phyloP scores from a whole-genome alignment of 805 yeast genomes.

The Ogataea wickerhamii region DNA sequence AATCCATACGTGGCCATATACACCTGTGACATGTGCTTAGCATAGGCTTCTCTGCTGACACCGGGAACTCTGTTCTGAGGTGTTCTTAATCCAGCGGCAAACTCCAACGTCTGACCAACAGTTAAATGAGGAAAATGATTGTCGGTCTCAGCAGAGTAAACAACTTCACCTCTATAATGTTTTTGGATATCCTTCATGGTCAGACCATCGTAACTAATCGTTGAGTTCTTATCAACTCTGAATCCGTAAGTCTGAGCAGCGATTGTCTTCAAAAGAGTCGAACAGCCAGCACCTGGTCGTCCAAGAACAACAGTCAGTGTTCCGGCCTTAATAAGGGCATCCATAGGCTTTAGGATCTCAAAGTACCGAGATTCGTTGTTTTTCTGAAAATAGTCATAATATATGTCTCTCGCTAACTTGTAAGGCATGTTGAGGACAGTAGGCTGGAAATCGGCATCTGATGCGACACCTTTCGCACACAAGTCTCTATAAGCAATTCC shows the following conservation, averaged over 20 bases:
- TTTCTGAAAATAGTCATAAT: constrained; percentile 22
- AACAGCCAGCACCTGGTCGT: constrained; percentile 81
- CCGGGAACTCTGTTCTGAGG: constrained; percentile 61
- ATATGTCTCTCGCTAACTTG: constrained; percentile 32
- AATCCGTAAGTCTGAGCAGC: constrained; percentile 60
- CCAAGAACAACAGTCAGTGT: constrained; percentile 70
- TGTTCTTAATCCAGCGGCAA: constrained; percentile 59
- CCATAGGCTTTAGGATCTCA: constrained; percentile 62
- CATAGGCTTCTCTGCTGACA: constrained; percentile 52
- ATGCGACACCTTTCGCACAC: constrained; percentile 61
- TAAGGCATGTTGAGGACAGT: constrained; percentile 46
- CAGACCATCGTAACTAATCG: constrained; percentile 53
- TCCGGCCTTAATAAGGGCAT: constrained; percentile 59
- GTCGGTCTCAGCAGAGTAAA: constrained; percentile 67
- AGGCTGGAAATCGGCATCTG: constrained; percentile 64
- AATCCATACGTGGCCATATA: constrained; percentile 29
- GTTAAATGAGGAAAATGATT: constrained; percentile 64
- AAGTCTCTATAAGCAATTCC: constrained; percentile 58
- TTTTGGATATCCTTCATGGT: constrained; percentile 45
- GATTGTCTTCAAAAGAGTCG: constrained; percentile 60
- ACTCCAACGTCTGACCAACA: constrained; percentile 61
- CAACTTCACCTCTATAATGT: constrained; percentile 64
- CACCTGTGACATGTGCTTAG: constrained; percentile 47
- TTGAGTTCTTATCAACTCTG: constrained; percentile 43
- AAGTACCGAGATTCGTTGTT: constrained; percentile 36